Evolutionary conservation across 164 flowering plant species (phyloP).

Genomic region (Macadamia integrifolia): DNA sequence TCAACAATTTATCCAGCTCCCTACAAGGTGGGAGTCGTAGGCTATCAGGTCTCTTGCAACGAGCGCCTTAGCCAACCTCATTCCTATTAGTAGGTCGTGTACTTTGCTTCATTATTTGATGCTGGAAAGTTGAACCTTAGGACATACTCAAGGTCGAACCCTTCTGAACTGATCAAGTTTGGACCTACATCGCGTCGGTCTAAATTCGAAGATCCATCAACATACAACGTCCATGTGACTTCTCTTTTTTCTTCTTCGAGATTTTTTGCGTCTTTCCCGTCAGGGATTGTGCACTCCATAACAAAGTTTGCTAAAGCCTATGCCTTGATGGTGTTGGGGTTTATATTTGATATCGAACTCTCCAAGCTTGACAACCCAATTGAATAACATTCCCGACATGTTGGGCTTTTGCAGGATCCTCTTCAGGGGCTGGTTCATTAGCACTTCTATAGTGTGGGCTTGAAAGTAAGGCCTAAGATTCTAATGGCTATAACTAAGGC

Average conservation of each 20-base stretch:
- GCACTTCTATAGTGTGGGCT: background rate
- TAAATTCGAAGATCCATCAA: background rate
- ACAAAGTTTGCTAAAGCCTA: slow-evolving; percentile 6
- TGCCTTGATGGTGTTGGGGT: background rate
- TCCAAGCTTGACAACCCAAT: slow-evolving; percentile 1
- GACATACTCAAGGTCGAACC: background rate
- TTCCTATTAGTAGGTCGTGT: background rate
- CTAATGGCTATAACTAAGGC: background rate
- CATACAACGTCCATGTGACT: background rate
- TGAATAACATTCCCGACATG: background rate
- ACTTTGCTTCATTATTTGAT: slow-evolving; percentile 2
- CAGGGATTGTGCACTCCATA: background rate
- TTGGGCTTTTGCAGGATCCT: background rate
- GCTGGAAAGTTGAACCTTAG: background rate
- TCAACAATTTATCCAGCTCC: background rate
- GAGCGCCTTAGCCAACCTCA: background rate
- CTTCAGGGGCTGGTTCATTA: background rate
- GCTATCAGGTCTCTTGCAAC: background rate
- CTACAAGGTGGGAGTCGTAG: background rate
- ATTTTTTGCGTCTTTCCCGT: background rate
- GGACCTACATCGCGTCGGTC: background rate
- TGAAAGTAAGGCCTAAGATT: slow-evolving; percentile 5
- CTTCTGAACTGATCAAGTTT: background rate
- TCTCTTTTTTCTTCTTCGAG: background rate
- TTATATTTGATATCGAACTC: background rate